Evolutionary conservation across 2,329 filamentous ascomycete species (phyloP).

Genomic region (Metarhizium sp.): DNA sequence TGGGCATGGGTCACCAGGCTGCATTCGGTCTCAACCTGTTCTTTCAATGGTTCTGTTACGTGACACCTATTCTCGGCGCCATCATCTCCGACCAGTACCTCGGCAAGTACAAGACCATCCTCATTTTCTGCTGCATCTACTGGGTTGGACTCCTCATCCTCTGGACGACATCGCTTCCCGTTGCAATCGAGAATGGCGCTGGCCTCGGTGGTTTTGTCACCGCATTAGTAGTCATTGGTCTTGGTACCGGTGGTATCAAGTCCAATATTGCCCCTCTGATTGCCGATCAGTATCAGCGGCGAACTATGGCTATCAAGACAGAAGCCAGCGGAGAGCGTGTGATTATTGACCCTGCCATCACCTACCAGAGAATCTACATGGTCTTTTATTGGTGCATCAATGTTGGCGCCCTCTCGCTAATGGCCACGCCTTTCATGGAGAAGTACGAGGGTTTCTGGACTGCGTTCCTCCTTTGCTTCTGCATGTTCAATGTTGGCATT

Average conservation of each 20-base stretch:
- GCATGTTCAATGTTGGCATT: slow-evolving; percentile 54
- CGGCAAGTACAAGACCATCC: slow-evolving; percentile 53
- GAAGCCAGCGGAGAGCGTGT: slow-evolving; percentile 46
- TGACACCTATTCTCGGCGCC: slow-evolving; percentile 38
- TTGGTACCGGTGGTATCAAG: slow-evolving; percentile 63
- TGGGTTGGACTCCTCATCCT: slow-evolving; percentile 46
- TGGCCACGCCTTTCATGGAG: slow-evolving; percentile 62
- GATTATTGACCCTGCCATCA: slow-evolving; percentile 57
- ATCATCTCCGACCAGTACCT: slow-evolving; percentile 49
- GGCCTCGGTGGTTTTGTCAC: slow-evolving; percentile 42
- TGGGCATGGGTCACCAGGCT: slow-evolving; percentile 44
- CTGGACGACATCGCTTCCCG: slow-evolving; percentile 37
- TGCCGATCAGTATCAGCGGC: slow-evolving; percentile 56
- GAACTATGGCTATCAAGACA: slow-evolving; percentile 37
- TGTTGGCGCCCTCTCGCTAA: slow-evolving; percentile 57
- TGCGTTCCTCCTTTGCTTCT: slow-evolving; percentile 48
- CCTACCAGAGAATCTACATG: slow-evolving; percentile 62
- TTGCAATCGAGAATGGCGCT: slow-evolving; percentile 24
- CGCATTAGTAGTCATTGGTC: slow-evolving; percentile 52
- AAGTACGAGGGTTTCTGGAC: slow-evolving; percentile 58
- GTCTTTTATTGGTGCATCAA: slow-evolving; percentile 70
- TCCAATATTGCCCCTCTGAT: slow-evolving; percentile 51
- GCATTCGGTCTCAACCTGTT: slow-evolving; percentile 46
- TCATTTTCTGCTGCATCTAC: slow-evolving; percentile 48
- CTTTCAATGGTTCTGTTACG: slow-evolving; percentile 43